Evolutionary conservation across 257 asterid genomes (phyloP).

Genomic region (Cynanchum wilfordii): DNA sequence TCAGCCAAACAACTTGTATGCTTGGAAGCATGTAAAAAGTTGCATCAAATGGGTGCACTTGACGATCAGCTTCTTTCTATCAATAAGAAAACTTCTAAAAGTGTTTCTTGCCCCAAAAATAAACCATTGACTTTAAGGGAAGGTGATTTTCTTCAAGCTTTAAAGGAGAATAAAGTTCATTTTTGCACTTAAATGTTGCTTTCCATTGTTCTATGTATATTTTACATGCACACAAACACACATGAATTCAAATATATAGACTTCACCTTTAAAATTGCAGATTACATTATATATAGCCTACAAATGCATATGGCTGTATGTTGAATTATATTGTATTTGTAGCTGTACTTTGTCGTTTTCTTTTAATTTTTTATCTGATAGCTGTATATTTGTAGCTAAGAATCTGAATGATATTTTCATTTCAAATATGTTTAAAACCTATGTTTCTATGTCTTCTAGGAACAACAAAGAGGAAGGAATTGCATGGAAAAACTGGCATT

Average conservation of each 20-base stretch:
- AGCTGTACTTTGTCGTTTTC: not conserved
- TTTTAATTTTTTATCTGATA: not conserved
- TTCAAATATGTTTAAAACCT: conserved; percentile 6
- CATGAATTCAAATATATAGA: too few relatives aligned
- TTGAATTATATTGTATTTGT: not conserved
- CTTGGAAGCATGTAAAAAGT: conserved; percentile 84
- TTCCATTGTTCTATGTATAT: not conserved
- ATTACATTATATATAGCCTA: too few relatives aligned
- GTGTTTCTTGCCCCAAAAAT: conserved; percentile 24
- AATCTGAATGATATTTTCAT: not conserved
- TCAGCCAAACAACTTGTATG: conserved; percentile 66
- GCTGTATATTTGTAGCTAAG: too few relatives aligned
- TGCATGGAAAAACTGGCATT: conserved; percentile 62
- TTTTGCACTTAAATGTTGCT: not conserved
- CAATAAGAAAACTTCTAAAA: conserved; percentile 29
- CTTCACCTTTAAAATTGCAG: not conserved
- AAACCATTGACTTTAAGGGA: conserved; percentile 45
- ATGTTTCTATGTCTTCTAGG: conserved; percentile 43
- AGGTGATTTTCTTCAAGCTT: conserved; percentile 28
- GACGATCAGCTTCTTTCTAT: conserved; percentile 53
- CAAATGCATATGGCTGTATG: not conserved
- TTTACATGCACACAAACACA: not conserved
- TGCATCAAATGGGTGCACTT: conserved; percentile 68
- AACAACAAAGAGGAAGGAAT: conserved; percentile 90
- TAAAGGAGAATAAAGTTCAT: not conserved